Evolutionary conservation across 129 eudicot genomes (phyloP).

Genomic region (carrot (Daucus carota)): DNA sequence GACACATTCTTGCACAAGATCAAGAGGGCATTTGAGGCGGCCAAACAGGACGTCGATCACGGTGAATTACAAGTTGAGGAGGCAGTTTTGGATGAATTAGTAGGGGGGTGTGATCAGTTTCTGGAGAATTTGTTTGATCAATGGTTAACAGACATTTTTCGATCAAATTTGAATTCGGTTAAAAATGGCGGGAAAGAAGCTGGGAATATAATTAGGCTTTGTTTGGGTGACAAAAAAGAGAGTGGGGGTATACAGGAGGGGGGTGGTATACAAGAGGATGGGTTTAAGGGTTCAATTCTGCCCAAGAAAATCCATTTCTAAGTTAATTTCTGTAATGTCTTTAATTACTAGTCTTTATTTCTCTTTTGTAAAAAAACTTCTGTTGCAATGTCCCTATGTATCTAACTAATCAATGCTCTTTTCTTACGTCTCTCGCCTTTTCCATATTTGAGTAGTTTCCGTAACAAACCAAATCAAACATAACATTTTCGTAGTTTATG

Average conservation of each 20-base stretch:
- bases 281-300: conserved; percentile 76
- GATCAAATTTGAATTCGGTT: conserved; percentile 46
- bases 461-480: background rate
- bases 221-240: conserved; percentile 49
- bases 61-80: conserved; percentile 27
- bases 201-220: conserved; percentile 34
- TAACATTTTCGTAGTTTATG: background rate
- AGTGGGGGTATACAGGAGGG: conserved; percentile 35
- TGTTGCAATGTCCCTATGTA: conserved; percentile 12
- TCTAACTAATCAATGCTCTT: conserved; percentile 10
- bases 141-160: conserved; percentile 79
- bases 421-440: conserved; percentile 15
- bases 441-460: background rate
- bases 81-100: conserved; percentile 47
- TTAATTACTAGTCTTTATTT: conserved; percentile 26
- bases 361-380: conserved; percentile 28
- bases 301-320: conserved; percentile 32
- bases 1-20: conserved; percentile 52
- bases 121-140: conserved; percentile 58
- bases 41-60: conserved; percentile 30
- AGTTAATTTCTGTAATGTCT: conserved; percentile 31
- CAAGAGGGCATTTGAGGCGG: conserved; percentile 37
- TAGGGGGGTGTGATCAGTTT: conserved; percentile 45
- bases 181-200: conserved; percentile 37
- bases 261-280: conserved; percentile 40